Evolutionary conservation across 129 eudicot genomes (phyloP).

Genomic region (Smallanthus sonchifolius): DNA sequence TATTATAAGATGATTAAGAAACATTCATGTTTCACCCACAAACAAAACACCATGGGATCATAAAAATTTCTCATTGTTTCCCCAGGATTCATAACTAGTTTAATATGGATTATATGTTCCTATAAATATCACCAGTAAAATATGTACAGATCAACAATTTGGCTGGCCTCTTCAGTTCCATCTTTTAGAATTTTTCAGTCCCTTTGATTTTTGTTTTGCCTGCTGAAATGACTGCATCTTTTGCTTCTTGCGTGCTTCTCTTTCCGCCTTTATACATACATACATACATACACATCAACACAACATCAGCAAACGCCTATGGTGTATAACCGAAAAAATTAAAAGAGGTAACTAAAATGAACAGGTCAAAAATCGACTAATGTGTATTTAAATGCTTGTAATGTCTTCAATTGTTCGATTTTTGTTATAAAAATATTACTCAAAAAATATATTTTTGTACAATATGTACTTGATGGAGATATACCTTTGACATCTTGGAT

Average conservation of each 20-base stretch:
- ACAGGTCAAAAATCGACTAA: not conserved
- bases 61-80: not conserved
- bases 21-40: not conserved
- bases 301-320: not conserved
- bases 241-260: slow-evolving; percentile 94
- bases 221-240: slow-evolving; percentile 89
- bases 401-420: not conserved
- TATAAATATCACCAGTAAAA: slow-evolving; percentile 11
- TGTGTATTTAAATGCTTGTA: not conserved
- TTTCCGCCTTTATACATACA: slow-evolving; percentile 62
- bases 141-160: slow-evolving; percentile 31
- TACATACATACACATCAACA: not conserved
- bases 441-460: not conserved
- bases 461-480: not conserved
- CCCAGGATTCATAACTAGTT: not conserved
- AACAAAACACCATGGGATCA: slow-evolving; percentile 20
- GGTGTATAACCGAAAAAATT: not conserved
- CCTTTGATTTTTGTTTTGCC: slow-evolving; percentile 83
- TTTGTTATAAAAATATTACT: not conserved
- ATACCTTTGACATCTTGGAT: slow-evolving; percentile 98
- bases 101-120: slow-evolving; percentile 24
- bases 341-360: not conserved
- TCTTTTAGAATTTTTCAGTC: slow-evolving; percentile 70
- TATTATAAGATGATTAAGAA: slow-evolving; percentile 3
- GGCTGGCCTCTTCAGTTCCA: slow-evolving; percentile 57